phyloP scores from a whole-genome alignment of 179 eudicot species.

The Corrigiola litoralis region DNA sequence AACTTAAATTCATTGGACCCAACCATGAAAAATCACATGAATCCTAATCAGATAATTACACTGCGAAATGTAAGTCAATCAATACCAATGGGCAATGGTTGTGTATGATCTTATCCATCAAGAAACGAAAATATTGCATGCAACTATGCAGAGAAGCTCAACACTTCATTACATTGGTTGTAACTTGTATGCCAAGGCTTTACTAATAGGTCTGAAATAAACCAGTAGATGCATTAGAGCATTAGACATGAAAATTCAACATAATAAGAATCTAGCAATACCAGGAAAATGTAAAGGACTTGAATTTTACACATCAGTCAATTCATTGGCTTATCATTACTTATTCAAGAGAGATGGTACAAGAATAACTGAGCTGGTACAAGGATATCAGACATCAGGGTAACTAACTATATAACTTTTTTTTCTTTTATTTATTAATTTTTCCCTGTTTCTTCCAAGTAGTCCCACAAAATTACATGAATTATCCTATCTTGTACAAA shows the following conservation, averaged over 20 bases:
- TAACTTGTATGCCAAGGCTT: too few relatives aligned
- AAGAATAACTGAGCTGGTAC: constrained; percentile 13
- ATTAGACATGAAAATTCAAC: too few relatives aligned
- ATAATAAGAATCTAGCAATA: too few relatives aligned
- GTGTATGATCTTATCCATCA: too few relatives aligned
- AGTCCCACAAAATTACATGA: constrained; percentile 40
- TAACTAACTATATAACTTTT: constrained; percentile 14
- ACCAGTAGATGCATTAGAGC: too few relatives aligned
- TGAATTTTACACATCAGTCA: too few relatives aligned
- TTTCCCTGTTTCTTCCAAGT: constrained; percentile 17
- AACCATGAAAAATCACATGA: constrained; percentile 3
- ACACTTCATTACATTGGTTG: background rate
- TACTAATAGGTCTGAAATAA: too few relatives aligned
- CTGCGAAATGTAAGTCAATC: too few relatives aligned
- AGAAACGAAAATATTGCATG: too few relatives aligned
- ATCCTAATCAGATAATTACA: background rate
- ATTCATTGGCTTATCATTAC: background rate
- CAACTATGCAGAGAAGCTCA: background rate
- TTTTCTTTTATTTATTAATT: background rate
- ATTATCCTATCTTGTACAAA: constrained; percentile 42
- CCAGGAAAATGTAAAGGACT: too few relatives aligned
- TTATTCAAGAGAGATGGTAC: constrained; percentile 13
- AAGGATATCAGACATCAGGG: constrained; percentile 16
- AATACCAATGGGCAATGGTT: too few relatives aligned
- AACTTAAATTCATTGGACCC: background rate